Conservation (phyloP, 139 green algal species). For the Edaphochlamys debaryana region DNA sequence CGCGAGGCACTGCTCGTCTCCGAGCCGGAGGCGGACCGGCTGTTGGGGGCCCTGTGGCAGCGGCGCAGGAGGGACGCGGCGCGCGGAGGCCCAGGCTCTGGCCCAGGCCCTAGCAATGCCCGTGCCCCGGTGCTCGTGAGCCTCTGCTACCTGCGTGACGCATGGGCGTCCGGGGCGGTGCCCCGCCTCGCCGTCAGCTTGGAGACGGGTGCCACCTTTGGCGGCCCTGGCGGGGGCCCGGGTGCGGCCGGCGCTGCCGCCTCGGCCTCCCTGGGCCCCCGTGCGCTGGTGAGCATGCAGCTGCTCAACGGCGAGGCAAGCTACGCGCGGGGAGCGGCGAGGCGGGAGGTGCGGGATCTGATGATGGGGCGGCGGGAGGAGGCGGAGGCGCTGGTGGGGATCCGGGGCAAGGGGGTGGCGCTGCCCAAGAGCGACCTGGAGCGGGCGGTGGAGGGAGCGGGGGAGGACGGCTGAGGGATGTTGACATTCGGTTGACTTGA, state of each 20-base stretch:
- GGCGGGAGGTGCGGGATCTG: slow-evolving; percentile 33
- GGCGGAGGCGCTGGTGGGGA: slow-evolving; percentile 53
- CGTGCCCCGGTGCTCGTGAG: too few species aligned
- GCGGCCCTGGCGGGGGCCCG: neutral
- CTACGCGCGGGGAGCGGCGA: slow-evolving; percentile 18
- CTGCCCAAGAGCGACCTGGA: slow-evolving; percentile 59
- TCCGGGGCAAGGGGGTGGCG: slow-evolving; percentile 49
- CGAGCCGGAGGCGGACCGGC: slow-evolving; percentile 63
- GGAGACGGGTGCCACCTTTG: too few species aligned
- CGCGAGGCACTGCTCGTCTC: slow-evolving; percentile 56
- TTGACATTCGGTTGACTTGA: too few species aligned
- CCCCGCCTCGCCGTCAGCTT: neutral
- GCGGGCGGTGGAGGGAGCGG: slow-evolving; percentile 15
- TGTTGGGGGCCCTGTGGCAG: slow-evolving; percentile 26
- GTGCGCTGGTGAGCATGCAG: slow-evolving; percentile 40
- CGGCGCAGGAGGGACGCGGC: neutral
- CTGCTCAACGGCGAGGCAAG: slow-evolving; percentile 57
- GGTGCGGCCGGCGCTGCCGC: neutral
- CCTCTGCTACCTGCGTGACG: neutral
- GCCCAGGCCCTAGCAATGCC: too few species aligned
- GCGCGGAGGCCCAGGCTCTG: neutral
- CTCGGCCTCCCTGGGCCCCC: neutral
- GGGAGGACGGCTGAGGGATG: too few species aligned
- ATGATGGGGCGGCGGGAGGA: slow-evolving; percentile 31
- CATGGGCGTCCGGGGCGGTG: neutral